Evolutionary conservation across 257 asterid species (phyloP).

Genomic region (Avicennia marina): DNA sequence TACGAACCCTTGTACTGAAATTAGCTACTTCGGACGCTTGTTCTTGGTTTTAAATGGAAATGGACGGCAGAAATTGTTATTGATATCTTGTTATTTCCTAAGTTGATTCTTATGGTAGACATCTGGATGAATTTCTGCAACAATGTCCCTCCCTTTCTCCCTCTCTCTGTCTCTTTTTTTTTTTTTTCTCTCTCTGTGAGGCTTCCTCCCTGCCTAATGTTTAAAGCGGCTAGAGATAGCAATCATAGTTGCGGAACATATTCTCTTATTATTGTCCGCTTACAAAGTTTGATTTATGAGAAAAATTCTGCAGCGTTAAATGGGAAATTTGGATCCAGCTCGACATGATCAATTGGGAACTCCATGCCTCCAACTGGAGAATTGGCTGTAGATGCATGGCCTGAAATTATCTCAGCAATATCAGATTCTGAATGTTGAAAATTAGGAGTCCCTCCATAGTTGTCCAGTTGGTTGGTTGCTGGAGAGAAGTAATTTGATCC

Average conservation of each 20-base stretch:
- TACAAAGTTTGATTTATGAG: constrained; percentile 19
- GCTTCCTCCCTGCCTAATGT: no score
- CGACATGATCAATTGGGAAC: constrained; percentile 32
- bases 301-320: constrained; percentile 38
- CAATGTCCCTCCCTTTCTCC: no score
- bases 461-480: constrained; percentile 18
- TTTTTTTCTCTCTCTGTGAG: no score
- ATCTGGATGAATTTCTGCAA: background rate
- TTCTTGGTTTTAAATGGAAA: constrained; percentile 11
- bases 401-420: constrained; percentile 42
- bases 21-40: no score
- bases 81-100: constrained; percentile 8
- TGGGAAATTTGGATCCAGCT: constrained; percentile 44
- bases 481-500: constrained; percentile 35
- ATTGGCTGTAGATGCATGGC: constrained; percentile 49
- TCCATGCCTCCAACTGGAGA: constrained; percentile 62
- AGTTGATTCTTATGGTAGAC: constrained; percentile 1
- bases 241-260: no score
- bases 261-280: no score
- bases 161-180: no score
- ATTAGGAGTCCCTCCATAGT: constrained; percentile 11
- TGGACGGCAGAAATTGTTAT: background rate
- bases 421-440: constrained; percentile 22
- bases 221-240: no score
- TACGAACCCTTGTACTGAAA: no score